Evolutionary conservation across 2,329 filamentous ascomycete species (phyloP), one percentile per base, ranked within the genome.

Genomic region (Apiospora saccharicola): DNA sequence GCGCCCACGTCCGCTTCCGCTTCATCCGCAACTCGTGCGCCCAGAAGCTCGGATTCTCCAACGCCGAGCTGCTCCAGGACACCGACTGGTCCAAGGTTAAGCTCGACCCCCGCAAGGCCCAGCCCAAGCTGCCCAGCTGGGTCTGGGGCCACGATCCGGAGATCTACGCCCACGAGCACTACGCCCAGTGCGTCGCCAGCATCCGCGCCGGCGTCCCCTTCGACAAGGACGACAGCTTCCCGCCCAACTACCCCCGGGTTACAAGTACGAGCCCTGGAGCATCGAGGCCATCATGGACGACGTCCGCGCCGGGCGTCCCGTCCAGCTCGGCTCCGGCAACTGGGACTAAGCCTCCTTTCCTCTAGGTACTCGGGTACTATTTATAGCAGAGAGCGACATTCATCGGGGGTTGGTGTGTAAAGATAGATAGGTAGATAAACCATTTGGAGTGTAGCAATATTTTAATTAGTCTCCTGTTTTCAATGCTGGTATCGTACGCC

Each of bases 221-320:
- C 30, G 77, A 79, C 46, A 70, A 80, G 47, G 77, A 79, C 6
- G 76, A 78, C 68, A 76, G 72, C 41, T 72, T 81, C 22, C 78
- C 79, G 22, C 80, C 80, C 7, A 83, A 83, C 73, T 80, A 81
- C 68, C 81, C 81, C 75, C 78, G 3, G 81, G 81, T 1, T 80
- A 82, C 71, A 79, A 75, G 34, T 82, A 81, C 72, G 75, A 82
- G 75, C 80, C 82, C 4, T 85, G 83, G 84, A 83, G 78, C 69
- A 84, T 85, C 71, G 83, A 83, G 44, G 73, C 82, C 70, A 82
- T 85, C 68, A 82, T 84, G 76, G 80, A 81, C 14, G 79, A 81
- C 67, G 80, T 82, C 73, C 75, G 76, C 26, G 78, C 79, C 3
- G 80, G 79, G 6, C 79, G 75, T 49, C 76, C 80, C 4, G 78